Conservation (phyloP, 1,139 yeast genomes). For the Hyphopichia fennica region DNA sequence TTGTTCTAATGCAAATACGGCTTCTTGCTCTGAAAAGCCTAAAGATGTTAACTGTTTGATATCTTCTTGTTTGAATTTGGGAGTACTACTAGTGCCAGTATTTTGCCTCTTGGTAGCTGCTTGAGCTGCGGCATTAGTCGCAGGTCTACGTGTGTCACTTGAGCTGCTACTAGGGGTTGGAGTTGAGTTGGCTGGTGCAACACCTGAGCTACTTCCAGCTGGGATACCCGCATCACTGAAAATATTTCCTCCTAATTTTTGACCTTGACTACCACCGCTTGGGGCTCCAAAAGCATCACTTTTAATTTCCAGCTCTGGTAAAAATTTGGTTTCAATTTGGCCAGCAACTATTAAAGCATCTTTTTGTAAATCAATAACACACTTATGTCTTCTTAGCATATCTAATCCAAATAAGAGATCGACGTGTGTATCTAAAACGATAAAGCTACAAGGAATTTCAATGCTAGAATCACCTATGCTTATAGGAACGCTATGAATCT, state of each 20-base stretch:
- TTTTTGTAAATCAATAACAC: constrained; percentile 69
- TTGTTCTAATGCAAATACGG: constrained; percentile 60
- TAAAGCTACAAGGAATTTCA: constrained; percentile 74
- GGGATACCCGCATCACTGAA: constrained; percentile 23
- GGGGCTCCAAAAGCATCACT: constrained; percentile 24
- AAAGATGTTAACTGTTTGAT: constrained; percentile 58
- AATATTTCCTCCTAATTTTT: constrained; percentile 32
- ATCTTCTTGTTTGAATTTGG: constrained; percentile 39
- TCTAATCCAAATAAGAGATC: constrained; percentile 70
- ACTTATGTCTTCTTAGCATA: constrained; percentile 87
- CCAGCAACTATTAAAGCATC: constrained; percentile 73
- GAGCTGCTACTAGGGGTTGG: constrained; percentile 13
- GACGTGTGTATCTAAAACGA: constrained; percentile 75
- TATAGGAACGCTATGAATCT: constrained; percentile 86
- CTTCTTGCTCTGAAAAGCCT: constrained; percentile 71
- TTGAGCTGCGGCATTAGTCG: constrained; percentile 23
- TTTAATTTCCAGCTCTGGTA: constrained; percentile 74
- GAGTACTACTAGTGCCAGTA: constrained; percentile 7
- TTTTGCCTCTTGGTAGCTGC: constrained; percentile 31
- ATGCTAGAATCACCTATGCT: constrained; percentile 59
- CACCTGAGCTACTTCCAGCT: constrained; percentile 11
- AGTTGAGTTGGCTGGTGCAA: constrained; percentile 16
- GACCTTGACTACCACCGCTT: constrained; percentile 9
- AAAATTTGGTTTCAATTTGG: constrained; percentile 65
- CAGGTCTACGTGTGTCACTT: constrained; percentile 8